Base-by-base conservation (phyloP, 768 basidiomycete species). In the Cantharellus anzutake region DNA sequence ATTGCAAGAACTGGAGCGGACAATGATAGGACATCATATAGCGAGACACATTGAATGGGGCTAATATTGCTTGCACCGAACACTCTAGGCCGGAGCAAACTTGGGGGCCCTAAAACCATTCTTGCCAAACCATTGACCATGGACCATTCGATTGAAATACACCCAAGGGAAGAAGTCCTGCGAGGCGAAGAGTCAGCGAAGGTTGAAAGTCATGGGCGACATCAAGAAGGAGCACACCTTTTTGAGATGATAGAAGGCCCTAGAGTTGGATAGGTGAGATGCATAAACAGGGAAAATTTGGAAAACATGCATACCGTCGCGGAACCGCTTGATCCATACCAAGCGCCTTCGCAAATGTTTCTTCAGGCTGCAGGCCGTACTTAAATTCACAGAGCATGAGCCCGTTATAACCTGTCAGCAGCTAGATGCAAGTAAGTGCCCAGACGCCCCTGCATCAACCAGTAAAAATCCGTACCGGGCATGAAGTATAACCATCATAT, bases 401-500 rank as follows among this genome's bases (percentile, higher is more conserved):
- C 66, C 73, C 63, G 16, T 84, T 85, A 64, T 89, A 87, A 38
- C 84, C 85, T 51, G 85, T 87, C 63, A 89, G 73, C 4, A 89
- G 75, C 86, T 87, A 62, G 34, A 42, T 58, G 34, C 41, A 37
- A 55, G 34, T 41, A 53, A 61, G 55, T 52, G 41, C 37, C 34
- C 1, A 40, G 59, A 44, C 16, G 3, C 4, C 4, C 41, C 41
- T 4, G 4, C 29, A n/a, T 59, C 14, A 41, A 63, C 51, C 50
- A 11, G 42, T n/a, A 7, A 53, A 14, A 51, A 48, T 44, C 72
- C 83, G 44, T 65, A 90, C 87, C 44, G 88, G 87, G 67, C 89
- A 91, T 66, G 84, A 86, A 2, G 88, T 84, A 69, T 91, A 91
- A 4, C 92, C 92, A 67, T 90, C 83, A 67, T 99, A 99, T 53